Percentiles rank a stretch among this genome's conserved stretches.
Evolutionary conservation across 2,329 filamentous ascomycete genomes (phyloP).

Genomic region (Bipolaris zeicola): DNA sequence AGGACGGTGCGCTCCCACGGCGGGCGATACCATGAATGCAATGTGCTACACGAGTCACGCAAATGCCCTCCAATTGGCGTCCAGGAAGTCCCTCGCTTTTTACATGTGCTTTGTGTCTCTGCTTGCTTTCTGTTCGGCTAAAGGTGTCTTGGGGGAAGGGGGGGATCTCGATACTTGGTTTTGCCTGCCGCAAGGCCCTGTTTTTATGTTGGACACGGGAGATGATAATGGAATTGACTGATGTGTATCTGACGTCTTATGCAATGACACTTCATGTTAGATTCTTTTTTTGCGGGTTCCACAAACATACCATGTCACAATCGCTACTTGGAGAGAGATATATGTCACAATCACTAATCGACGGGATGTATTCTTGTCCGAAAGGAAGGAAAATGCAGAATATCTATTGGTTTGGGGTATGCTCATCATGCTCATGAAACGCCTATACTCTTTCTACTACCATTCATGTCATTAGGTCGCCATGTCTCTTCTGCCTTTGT

Average conservation of each 20-base stretch:
- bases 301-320: no score
- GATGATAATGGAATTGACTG: slow-evolving; percentile 40
- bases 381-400: not conserved
- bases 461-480: slow-evolving; percentile 49
- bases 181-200: slow-evolving; percentile 37
- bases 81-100: slow-evolving; percentile 41
- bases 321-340: no score
- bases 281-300: not conserved
- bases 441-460: slow-evolving; percentile 27
- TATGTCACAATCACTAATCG: no score
- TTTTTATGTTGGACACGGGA: slow-evolving; percentile 24
- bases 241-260: slow-evolving; percentile 35
- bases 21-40: slow-evolving; percentile 17
- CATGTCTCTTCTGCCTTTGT: slow-evolving; percentile 89
- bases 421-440: slow-evolving; percentile 30
- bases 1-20: slow-evolving; percentile 4
- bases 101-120: slow-evolving; percentile 39
- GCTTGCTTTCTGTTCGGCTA: slow-evolving; percentile 32
- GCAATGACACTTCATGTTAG: slow-evolving; percentile 22
- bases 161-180: slow-evolving; percentile 31
- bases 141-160: slow-evolving; percentile 18
- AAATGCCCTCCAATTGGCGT: slow-evolving; percentile 41
- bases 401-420: slow-evolving; percentile 2
- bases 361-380: not conserved
- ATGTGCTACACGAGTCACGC: slow-evolving; percentile 41